Evolutionary conservation across 164 flowering plant species (phyloP).

Genomic region (Kingdonia uniflora): DNA sequence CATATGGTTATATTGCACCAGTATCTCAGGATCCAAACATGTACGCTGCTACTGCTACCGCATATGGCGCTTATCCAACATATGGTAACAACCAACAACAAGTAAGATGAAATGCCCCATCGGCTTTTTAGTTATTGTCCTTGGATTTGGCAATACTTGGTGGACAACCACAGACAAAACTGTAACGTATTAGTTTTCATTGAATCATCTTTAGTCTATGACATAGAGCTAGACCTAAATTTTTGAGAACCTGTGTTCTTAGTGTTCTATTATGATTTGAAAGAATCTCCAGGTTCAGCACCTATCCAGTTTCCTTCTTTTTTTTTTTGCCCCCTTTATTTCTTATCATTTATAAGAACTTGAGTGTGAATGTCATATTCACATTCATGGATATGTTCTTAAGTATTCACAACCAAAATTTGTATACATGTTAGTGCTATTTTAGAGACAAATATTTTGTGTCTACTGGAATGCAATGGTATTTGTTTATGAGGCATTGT

Average conservation of each 20-base stretch:
- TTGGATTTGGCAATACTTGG: conserved; percentile 5
- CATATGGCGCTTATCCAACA: conserved; percentile 70
- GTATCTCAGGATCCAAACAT: conserved; percentile 66
- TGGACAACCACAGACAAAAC: neutral
- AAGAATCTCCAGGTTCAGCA: too few species aligned
- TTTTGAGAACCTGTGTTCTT: conserved; percentile 8
- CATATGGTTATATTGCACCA: conserved; percentile 48
- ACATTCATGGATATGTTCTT: too few species aligned
- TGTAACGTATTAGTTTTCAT: conserved; percentile 3
- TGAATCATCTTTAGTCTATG: neutral
- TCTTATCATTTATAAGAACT: too few species aligned
- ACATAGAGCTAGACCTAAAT: conserved; percentile 7
- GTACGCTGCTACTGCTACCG: conserved; percentile 54
- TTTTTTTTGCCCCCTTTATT: too few species aligned
- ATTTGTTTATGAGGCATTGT: too few species aligned
- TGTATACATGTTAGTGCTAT: too few species aligned
- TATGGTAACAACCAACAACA: conserved; percentile 81
- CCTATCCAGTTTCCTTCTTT: too few species aligned
- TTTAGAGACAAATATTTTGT: too few species aligned
- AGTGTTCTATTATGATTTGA: neutral
- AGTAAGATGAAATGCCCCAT: conserved; percentile 49
- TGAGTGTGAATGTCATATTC: too few species aligned
- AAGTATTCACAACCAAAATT: too few species aligned
- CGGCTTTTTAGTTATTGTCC: conserved; percentile 3
- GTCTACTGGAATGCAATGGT: too few species aligned